Evolutionary conservation across 352 stramenopile species (phyloP), one percentile per base, ranked within the genome.

Genomic region (Globisporangium rhizosaccharum): DNA sequence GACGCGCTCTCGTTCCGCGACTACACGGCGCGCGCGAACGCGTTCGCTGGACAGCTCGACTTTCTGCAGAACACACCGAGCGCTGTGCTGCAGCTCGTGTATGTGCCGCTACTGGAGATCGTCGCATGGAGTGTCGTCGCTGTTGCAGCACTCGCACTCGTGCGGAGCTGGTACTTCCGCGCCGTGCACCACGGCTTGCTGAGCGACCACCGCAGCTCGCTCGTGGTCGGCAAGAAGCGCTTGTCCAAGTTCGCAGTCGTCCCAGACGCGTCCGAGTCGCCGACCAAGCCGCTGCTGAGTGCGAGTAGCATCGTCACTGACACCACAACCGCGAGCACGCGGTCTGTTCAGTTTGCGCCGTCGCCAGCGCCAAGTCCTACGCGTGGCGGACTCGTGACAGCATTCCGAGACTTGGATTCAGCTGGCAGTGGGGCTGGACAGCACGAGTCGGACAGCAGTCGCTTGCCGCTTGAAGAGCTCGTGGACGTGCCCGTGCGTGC

Each of bases 401-500:
- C 33, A 12, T 39, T 39, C 33, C 33, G 33, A 39, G 18, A 11
- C 36, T 1, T 5, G 26, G n/a, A 17, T 33, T 6, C 14, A 4
- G 4, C 17, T 53, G 17, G 33, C 39, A 25, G 30, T 50, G 8
- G 50, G 18, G 9, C 26, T 45, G 33, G 33, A 2, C 33, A 9
- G 33, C 56, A n/a, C 10, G 26, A 53, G 45, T 26, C 57, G 41
- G 54, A 25, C 23, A 37, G 23, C 39, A 28, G 28, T 10, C 65
- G 68, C 0, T 49, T 75, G 8, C 65, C 61, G 1, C 56, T 68
- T 0, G 68, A 75, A 41, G 56, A 72, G 12, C 47, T 75, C 15
- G 53, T 75, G 15, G 55, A 63, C 25, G 56, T 66, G 10, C 41
- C 68, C 2, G 72, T 75, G 20, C 68, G 65, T 20, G 65, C 68